Conservation (phyloP, 345 rosid species). For the Psidium guajava region DNA sequence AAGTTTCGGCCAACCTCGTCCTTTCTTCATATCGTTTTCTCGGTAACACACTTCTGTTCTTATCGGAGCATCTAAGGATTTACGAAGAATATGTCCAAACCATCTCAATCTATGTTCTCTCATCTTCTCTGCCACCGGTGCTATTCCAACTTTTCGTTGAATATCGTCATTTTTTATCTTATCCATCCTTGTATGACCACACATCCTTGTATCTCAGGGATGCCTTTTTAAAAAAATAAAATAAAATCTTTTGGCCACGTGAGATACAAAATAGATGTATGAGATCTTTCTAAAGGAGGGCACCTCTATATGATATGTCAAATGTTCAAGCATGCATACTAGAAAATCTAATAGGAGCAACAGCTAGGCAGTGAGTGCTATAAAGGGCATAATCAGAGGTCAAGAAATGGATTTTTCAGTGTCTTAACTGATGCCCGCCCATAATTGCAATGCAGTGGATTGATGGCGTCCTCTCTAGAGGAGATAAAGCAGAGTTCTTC, state of each 20-base stretch:
- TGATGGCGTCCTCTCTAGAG: conserved; percentile 56
- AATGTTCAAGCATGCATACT: neutral
- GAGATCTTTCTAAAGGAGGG: neutral
- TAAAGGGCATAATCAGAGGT: neutral
- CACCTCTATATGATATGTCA: neutral
- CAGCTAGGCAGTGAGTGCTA: neutral
- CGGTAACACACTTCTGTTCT: no score
- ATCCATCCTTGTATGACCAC: no score
- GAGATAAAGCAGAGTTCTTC: conserved; percentile 59
- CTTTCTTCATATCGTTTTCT: no score
- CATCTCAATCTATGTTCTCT: no score
- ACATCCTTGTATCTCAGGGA: neutral
- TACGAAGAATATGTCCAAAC: no score
- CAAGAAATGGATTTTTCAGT: neutral
- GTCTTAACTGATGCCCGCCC: neutral
- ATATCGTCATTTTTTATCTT: no score
- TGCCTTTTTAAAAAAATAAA: neutral
- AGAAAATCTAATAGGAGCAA: neutral
- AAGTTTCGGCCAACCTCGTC: no score
- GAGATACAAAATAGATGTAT: neutral
- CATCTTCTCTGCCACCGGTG: no score
- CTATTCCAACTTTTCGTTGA: no score
- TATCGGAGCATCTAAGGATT: no score
- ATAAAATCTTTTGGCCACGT: neutral
- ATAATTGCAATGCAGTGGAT: conserved; percentile 56